Evolutionary conservation across 2,329 filamentous ascomycete genomes (phyloP).

Genomic region (Ceratocystis eucalypticola): DNA sequence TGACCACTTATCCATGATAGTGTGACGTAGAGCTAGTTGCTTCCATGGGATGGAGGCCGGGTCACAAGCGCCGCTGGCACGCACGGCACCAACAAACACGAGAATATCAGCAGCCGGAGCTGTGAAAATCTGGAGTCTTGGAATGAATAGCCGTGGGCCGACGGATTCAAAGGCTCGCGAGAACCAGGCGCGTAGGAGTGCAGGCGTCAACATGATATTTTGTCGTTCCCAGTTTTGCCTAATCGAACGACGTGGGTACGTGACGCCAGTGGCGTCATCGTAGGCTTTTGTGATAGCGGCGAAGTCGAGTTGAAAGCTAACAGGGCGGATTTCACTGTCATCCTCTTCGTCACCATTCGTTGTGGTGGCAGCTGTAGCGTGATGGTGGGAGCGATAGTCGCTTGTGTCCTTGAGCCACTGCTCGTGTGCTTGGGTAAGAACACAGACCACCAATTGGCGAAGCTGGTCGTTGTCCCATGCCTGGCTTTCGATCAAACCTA

Average conservation of each 20-base stretch:
- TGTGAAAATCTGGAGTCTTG: conserved; percentile 9
- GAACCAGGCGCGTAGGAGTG: conserved; percentile 15
- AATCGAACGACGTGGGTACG: not conserved
- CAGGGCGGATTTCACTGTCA: not conserved
- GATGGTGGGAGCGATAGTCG: not conserved
- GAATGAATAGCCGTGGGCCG: conserved; percentile 9
- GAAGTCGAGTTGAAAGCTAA: conserved; percentile 4
- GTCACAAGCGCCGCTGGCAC: conserved; percentile 7
- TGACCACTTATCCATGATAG: conserved; percentile 5
- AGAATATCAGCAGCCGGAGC: not conserved
- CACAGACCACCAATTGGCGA: conserved; percentile 11
- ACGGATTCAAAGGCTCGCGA: conserved; percentile 14
- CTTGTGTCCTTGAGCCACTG: conserved; percentile 13
- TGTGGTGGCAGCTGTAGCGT: not conserved
- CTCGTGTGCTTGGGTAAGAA: conserved; percentile 9
- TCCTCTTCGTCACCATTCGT: not conserved
- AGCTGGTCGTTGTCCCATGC: conserved; percentile 11
- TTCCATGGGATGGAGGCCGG: conserved; percentile 13
- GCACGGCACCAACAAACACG: conserved; percentile 14
- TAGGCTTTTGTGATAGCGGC: not conserved
- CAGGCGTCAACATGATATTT: conserved; percentile 11
- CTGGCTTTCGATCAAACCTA: not conserved
- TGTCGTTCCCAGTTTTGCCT: conserved; percentile 5
- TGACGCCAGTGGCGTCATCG: not conserved
- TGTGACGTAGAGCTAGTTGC: conserved; percentile 2